Conservation (phyloP, 352 stramenopile genomes). For the Globisporangium polare region DNA sequence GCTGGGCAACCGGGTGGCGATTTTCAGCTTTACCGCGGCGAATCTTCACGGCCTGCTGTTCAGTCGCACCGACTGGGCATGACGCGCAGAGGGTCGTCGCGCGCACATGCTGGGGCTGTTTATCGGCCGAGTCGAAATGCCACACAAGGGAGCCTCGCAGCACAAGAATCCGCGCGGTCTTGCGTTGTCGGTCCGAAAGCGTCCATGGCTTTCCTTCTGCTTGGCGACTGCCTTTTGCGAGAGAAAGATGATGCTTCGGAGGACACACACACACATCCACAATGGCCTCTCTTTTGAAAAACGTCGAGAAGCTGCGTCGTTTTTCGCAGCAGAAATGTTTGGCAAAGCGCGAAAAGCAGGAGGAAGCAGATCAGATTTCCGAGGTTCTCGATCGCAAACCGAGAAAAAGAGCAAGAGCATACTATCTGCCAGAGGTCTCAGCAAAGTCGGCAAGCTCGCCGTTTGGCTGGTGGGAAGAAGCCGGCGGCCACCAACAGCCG, state of each 20-base stretch:
- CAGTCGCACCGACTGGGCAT: background rate
- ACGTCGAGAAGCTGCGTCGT: background rate
- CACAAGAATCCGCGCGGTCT: too few relatives aligned
- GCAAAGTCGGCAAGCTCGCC: too few relatives aligned
- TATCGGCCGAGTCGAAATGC: too few relatives aligned
- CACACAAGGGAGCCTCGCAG: too few relatives aligned
- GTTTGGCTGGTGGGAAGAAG: constrained; percentile 7
- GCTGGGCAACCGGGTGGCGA: background rate
- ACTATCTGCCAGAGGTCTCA: too few relatives aligned
- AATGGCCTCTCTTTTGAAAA: background rate
- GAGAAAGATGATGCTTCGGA: constrained; percentile 5
- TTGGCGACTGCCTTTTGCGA: background rate
- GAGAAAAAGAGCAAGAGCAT: background rate
- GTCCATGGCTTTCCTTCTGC: background rate
- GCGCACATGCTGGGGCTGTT: background rate
- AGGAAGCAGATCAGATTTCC: background rate
- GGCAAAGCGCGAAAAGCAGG: background rate
- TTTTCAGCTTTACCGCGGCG: background rate
- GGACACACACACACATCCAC: background rate
- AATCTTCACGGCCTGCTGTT: background rate
- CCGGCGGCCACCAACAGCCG: background rate
- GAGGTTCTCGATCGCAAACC: background rate
- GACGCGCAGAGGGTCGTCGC: background rate
- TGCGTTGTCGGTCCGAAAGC: too few relatives aligned
- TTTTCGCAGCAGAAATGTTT: background rate